Evolutionary conservation across 805 yeast genomes (phyloP).

Genomic region (Saccharomyces jurei): DNA sequence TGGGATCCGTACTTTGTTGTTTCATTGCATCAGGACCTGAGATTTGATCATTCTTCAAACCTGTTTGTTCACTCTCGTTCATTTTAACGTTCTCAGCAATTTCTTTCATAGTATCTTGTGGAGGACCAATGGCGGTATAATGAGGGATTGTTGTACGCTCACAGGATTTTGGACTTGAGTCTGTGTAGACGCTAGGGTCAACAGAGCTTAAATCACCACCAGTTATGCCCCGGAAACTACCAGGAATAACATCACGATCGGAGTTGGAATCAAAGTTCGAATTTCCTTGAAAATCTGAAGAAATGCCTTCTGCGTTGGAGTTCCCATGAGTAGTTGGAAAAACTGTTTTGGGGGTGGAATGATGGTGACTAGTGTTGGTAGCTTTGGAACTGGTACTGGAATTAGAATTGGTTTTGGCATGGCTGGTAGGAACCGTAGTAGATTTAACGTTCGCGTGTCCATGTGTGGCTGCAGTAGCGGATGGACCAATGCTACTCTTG

Average conservation of each 20-base stretch:
- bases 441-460: neutral
- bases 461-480: neutral
- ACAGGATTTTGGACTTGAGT: neutral
- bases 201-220: neutral
- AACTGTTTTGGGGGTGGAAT: neutral
- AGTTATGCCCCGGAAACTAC: neutral
- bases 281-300: neutral
- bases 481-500: neutral
- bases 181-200: neutral
- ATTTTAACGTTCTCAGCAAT: neutral
- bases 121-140: constrained; percentile 1
- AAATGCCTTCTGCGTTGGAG: neutral
- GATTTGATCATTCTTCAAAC: neutral
- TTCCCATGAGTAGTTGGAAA: neutral
- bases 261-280: neutral
- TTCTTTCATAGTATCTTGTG: constrained; percentile 9
- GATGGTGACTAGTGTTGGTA: neutral
- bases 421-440: too few relatives aligned
- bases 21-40: neutral
- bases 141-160: neutral
- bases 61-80: neutral
- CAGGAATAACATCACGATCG: neutral
- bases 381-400: neutral
- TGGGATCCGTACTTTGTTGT: neutral
- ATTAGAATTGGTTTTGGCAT: too few relatives aligned